These are phyloP conservation scores for Leccinum pellstonianum DNA, from an alignment of 768 basidiomycete species.

Conservation along the genomic window DNA sequence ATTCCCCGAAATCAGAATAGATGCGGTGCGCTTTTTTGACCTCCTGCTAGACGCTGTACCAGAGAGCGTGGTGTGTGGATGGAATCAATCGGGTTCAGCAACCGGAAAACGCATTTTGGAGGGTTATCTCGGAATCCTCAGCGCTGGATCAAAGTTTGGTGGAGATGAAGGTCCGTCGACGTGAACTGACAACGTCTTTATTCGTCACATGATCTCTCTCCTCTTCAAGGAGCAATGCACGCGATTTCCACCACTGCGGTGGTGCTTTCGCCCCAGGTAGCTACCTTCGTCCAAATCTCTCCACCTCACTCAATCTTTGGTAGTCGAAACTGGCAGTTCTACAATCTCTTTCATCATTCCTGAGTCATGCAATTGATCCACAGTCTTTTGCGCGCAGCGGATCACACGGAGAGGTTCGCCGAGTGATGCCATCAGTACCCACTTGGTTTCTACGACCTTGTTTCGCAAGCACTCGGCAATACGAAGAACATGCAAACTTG, in stretches of 20 bases:
- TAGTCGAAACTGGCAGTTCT: conserved; percentile 81
- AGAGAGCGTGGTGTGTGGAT: conserved; percentile 61
- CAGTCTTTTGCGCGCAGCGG: conserved; percentile 14
- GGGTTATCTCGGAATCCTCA: conserved; percentile 79
- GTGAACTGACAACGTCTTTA: neutral
- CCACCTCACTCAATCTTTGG: conserved; percentile 3
- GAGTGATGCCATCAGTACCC: conserved; percentile 32
- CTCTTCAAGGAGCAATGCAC: conserved; percentile 26
- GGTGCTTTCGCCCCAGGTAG: conserved; percentile 61
- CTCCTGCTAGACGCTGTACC: conserved; percentile 73
- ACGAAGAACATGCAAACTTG: conserved; percentile 50
- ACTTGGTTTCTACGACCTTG: conserved; percentile 67
- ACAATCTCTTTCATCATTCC: conserved; percentile 67
- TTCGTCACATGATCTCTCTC: neutral
- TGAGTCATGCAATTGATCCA: conserved; percentile 46
- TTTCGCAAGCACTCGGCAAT: conserved; percentile 54
- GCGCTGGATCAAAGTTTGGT: conserved; percentile 61
- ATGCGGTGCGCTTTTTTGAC: conserved; percentile 79
- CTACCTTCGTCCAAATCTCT: neutral
- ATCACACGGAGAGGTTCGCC: conserved; percentile 13
- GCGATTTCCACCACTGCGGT: conserved; percentile 66
- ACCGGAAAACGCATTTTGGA: conserved; percentile 69
- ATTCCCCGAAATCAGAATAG: conserved; percentile 91
- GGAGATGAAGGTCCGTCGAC: conserved; percentile 48
- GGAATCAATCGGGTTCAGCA: conserved; percentile 51